A percentile compares a stretch with the other conserved stretches of the same genome.
Conservation (phyloP, 2,329 filamentous ascomycete genomes). For the Metarhizium rileyi region DNA sequence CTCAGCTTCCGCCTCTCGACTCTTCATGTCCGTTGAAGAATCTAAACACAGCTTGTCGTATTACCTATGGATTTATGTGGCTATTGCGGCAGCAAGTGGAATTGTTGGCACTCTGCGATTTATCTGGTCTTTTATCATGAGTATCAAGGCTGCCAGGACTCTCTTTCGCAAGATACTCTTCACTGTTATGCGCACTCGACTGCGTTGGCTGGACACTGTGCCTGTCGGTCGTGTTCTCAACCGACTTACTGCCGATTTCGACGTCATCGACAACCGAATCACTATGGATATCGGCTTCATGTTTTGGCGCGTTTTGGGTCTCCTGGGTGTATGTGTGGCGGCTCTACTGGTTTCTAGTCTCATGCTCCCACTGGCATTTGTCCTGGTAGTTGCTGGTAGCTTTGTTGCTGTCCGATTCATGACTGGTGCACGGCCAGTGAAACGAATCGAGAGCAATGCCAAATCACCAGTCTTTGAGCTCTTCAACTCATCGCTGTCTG, state of each 20-base stretch:
- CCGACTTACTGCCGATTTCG: slow-evolving; percentile 69
- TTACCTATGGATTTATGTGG: slow-evolving; percentile 61
- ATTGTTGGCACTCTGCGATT: slow-evolving; percentile 53
- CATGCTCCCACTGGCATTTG: slow-evolving; percentile 51
- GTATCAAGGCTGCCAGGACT: slow-evolving; percentile 56
- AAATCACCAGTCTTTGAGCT: slow-evolving; percentile 76
- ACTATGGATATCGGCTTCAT: slow-evolving; percentile 53
- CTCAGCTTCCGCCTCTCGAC: slow-evolving; percentile 21
- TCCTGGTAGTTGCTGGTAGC: slow-evolving; percentile 49
- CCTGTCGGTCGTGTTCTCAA: slow-evolving; percentile 70
- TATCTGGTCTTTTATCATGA: slow-evolving; percentile 53
- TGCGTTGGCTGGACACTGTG: slow-evolving; percentile 75
- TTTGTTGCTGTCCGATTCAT: slow-evolving; percentile 54
- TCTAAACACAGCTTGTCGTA: slow-evolving; percentile 38
- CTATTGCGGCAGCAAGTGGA: slow-evolving; percentile 46
- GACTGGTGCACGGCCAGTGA: slow-evolving; percentile 62
- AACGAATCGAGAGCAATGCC: slow-evolving; percentile 65
- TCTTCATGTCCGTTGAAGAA: slow-evolving; percentile 8
- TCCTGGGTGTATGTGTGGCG: slow-evolving; percentile 58
- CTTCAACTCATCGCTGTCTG: slow-evolving; percentile 62
- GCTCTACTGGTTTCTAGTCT: slow-evolving; percentile 57
- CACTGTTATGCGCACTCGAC: slow-evolving; percentile 58
- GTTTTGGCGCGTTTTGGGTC: slow-evolving; percentile 47
- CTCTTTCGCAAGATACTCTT: slow-evolving; percentile 60
- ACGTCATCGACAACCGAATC: slow-evolving; percentile 59